A percentile compares a stretch with the other conserved stretches of the same genome.
phyloP scores from a whole-genome alignment of 805 yeast species.

The Kodamaea fukazawae region DNA sequence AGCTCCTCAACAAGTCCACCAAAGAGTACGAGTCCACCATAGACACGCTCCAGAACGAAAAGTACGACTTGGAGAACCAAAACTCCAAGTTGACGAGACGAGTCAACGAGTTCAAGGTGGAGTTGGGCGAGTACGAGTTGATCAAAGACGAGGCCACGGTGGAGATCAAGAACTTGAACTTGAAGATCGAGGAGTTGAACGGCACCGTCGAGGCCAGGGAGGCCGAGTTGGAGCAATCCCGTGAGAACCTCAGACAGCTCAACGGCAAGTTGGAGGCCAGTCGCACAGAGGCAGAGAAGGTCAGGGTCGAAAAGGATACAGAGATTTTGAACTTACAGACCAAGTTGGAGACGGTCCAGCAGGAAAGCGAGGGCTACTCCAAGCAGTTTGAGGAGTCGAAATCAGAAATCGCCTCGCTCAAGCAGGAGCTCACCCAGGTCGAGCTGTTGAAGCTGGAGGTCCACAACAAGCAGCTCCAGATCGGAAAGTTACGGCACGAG shows the following conservation, averaged over 20 bases:
- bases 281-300: neutral
- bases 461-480: constrained; percentile 60
- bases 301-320: constrained; percentile 4
- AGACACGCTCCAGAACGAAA: constrained; percentile 35
- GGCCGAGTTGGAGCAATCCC: constrained; percentile 15
- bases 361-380: constrained; percentile 26
- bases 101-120: constrained; percentile 38
- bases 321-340: neutral
- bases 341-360: constrained; percentile 1
- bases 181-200: constrained; percentile 43
- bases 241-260: constrained; percentile 16
- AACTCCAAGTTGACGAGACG: constrained; percentile 38
- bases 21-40: constrained; percentile 36
- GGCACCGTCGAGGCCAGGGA: constrained; percentile 36
- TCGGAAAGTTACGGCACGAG: constrained; percentile 93
- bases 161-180: constrained; percentile 40
- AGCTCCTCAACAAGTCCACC: constrained; percentile 36
- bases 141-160: constrained; percentile 36
- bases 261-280: constrained; percentile 6
- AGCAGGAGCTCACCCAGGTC: constrained; percentile 27
- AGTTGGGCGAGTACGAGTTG: constrained; percentile 41
- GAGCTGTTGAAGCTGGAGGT: constrained; percentile 57
- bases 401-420: constrained; percentile 11
- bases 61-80: constrained; percentile 39
- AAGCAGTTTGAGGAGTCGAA: constrained; percentile 20